These are phyloP conservation scores for Bretziella fagacearum DNA, from an alignment of 2,329 filamentous ascomycete genomes.

Conservation along the genomic window DNA sequence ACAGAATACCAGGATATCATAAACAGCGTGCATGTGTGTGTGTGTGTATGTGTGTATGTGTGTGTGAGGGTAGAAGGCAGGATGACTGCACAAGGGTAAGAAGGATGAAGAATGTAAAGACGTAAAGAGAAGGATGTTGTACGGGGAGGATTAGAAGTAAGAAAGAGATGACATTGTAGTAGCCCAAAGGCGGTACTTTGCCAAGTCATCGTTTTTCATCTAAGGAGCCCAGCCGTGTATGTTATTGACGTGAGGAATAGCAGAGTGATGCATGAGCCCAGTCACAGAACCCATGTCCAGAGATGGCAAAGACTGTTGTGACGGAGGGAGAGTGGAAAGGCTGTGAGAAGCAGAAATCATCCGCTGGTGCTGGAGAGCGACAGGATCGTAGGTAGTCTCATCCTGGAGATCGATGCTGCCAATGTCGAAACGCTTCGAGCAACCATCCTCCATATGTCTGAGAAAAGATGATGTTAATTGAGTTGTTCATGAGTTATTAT, in stretches of 20 bases:
- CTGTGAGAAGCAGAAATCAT: slow-evolving; percentile 2
- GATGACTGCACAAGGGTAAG: too few relatives aligned
- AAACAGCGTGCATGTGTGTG: slow-evolving; percentile 5
- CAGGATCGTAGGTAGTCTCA: slow-evolving; percentile 20
- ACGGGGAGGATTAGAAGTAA: too few relatives aligned
- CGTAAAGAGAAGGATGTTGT: neutral
- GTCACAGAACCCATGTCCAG: slow-evolving; percentile 6
- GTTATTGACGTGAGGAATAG: neutral
- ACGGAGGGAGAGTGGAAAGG: slow-evolving; percentile 3
- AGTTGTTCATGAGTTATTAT: neutral
- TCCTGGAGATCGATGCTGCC: slow-evolving; percentile 31
- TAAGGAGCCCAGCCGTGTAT: slow-evolving; percentile 8
- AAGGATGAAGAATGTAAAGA: neutral
- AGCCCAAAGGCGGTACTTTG: too few relatives aligned
- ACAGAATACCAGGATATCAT: slow-evolving; percentile 9
- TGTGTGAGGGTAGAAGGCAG: too few relatives aligned
- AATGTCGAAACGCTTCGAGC: slow-evolving; percentile 48
- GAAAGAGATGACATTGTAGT: too few relatives aligned
- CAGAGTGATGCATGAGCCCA: slow-evolving; percentile 5
- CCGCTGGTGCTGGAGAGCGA: slow-evolving; percentile 7
- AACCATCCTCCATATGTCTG: slow-evolving; percentile 64
- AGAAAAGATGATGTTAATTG: neutral
- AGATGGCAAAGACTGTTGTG: slow-evolving; percentile 2
- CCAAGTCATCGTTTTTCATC: too few relatives aligned
- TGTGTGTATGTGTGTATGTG: neutral